These are phyloP conservation scores for Diplosphaera chodatii DNA, from an alignment of 139 green algal genomes.

Conservation along the genomic window DNA sequence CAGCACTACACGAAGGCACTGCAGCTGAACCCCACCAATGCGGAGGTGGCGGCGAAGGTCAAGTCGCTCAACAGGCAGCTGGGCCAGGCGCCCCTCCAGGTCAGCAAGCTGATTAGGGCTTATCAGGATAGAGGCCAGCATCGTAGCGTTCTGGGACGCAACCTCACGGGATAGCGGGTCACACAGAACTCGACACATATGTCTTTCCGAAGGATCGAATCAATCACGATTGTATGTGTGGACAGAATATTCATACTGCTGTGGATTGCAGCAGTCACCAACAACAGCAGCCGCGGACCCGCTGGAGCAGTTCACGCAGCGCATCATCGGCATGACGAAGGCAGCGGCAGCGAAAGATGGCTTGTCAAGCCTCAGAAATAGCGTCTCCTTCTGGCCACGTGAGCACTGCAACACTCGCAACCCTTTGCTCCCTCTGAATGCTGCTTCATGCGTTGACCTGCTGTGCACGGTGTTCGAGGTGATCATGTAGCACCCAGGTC, in stretches of 20 bases:
- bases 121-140: no score
- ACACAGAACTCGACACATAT: no score
- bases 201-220: no score
- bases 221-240: no score
- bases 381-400: not conserved
- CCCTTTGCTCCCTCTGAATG: not conserved
- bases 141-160: no score
- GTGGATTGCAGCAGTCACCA: not conserved
- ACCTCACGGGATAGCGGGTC: no score
- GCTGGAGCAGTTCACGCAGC: not conserved
- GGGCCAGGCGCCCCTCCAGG: not conserved
- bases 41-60: slow-evolving; percentile 11
- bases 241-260: no score
- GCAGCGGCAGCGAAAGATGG: not conserved
- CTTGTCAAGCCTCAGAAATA: not conserved
- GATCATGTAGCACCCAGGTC: no score
- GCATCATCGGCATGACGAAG: not conserved
- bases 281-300: not conserved
- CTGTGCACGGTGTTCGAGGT: no score
- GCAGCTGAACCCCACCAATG: slow-evolving; percentile 9
- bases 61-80: not conserved
- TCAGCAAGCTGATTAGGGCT: not conserved
- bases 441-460: no score
- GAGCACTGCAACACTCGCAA: no score
- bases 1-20: slow-evolving; percentile 25